Percentiles rank a stretch among this genome's conserved stretches.
These are phyloP conservation scores for Pistacia integerrima DNA, from an alignment of 345 rosid genomes.

Conservation along the genomic window DNA sequence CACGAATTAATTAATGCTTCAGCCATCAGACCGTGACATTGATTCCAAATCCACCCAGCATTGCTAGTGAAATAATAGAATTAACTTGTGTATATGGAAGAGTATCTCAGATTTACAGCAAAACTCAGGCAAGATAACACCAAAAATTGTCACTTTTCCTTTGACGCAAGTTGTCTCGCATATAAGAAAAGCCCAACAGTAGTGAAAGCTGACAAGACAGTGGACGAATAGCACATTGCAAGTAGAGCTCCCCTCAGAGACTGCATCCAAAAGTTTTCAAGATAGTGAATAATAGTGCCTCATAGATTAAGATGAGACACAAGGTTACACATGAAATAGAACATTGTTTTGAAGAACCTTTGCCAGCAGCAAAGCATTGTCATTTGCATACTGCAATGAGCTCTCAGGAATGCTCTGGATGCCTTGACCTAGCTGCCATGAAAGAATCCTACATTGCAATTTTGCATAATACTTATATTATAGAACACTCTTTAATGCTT, in stretches of 20 bases:
- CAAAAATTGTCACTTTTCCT: constrained; percentile 45
- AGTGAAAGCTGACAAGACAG: constrained; percentile 64
- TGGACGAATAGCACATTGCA: constrained; percentile 55
- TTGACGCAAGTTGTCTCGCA: constrained; percentile 60
- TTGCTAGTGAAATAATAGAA: background rate
- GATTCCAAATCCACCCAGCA: constrained; percentile 5
- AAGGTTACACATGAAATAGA: background rate
- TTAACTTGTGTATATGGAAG: background rate
- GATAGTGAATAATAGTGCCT: background rate
- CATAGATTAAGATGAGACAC: constrained; percentile 6
- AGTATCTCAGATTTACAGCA: constrained; percentile 1
- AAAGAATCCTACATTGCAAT: constrained; percentile 62
- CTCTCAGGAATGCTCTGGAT: constrained; percentile 73
- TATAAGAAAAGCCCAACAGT: constrained; percentile 64
- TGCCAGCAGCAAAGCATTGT: constrained; percentile 76
- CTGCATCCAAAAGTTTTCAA: constrained; percentile 45
- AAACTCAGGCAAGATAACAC: constrained; percentile 16
- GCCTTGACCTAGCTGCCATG: constrained; percentile 82
- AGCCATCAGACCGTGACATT: background rate
- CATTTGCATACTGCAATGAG: constrained; percentile 88
- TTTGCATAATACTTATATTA: background rate
- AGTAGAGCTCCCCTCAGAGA: constrained; percentile 81
- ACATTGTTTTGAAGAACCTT: constrained; percentile 49
- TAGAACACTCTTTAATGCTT: background rate
- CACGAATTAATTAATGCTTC: background rate